Base-by-base conservation (phyloP, 1,284 basidiomycete species). In the Salmacisia buchloeana region DNA sequence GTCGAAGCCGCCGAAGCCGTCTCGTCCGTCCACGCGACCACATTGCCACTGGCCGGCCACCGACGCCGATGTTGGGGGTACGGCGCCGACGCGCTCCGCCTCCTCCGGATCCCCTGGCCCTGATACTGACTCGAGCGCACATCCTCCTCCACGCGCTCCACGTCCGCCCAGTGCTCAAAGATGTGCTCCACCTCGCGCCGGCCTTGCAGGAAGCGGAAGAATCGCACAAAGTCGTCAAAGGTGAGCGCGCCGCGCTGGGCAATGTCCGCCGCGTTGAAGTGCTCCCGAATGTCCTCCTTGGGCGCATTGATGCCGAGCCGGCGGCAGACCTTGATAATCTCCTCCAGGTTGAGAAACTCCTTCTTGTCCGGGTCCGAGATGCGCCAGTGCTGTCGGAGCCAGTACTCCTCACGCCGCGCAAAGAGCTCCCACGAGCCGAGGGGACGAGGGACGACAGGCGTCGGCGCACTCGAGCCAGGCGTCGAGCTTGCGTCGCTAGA, bases 361-460 rank as follows among this genome's bases (percentile, higher is more conserved):
- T 89, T 87, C 21, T 83, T 81, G 64, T 84, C 82, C 58, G 84
- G 83, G 69, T 88, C 88, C 0, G 86, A 86, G 34, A 84, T 85
- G 69, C 86, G 88, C 90, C 90, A 93, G 74, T 89, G 88, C 71
- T 89, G 88, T 64, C 86, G 86, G 80, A 91, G 86, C 90, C 90
- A 93, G 7, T 91, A 81, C 0, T 85, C 83, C 75, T 90, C 85
- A 1, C 89, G 83, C 74, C 87, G 83, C 67, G 87, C 86, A 46
- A 83, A 79, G 67, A 87, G 85, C 15, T 86, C 29, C 77, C 60
- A 63, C 77, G 61, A 65, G 70, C 60, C 68, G 71, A 31, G 75
- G 72, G 54, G 69, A 71, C 82, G 85, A 87, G n/a, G n/a, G 88
- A 88, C 43, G 89, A 83, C 64, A 86, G 85, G 73, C 85, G 83